phyloP scores from a whole-genome alignment of 192 early-diverging fungal genomes.

The Helicostylum pulchrum region DNA sequence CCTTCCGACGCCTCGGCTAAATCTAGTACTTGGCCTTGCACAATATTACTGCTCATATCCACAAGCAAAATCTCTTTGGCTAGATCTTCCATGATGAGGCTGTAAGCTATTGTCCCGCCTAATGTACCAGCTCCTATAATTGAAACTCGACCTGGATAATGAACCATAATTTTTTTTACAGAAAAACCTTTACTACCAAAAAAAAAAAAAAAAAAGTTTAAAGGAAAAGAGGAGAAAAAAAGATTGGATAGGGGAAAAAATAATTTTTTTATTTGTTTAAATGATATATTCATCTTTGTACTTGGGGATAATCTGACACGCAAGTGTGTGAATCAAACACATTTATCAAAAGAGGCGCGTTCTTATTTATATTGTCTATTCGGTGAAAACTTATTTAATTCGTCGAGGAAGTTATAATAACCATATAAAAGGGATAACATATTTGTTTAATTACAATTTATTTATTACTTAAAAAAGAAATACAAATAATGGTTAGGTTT shows the following conservation, averaged over 20 bases:
- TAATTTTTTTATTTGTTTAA: too few relatives aligned
- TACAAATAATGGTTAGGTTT: too few relatives aligned
- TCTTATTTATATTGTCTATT: too few relatives aligned
- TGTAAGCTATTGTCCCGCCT: slow-evolving; percentile 67
- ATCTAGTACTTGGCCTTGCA: slow-evolving; percentile 74
- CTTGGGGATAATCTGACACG: too few relatives aligned
- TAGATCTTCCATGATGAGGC: slow-evolving; percentile 61
- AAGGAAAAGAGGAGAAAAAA: background rate
- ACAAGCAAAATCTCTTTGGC: slow-evolving; percentile 64
- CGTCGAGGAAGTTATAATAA: too few relatives aligned
- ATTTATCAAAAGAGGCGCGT: too few relatives aligned
- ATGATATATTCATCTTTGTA: too few relatives aligned
- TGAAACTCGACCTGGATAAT: slow-evolving; percentile 38
- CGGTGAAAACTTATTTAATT: too few relatives aligned
- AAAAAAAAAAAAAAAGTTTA: background rate
- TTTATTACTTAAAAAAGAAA: too few relatives aligned
- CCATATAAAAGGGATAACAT: too few relatives aligned
- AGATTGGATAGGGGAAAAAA: background rate
- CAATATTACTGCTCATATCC: slow-evolving; percentile 61
- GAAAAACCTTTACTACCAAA: background rate
- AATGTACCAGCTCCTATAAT: slow-evolving; percentile 76
- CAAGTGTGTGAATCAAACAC: too few relatives aligned
- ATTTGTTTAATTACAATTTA: too few relatives aligned
- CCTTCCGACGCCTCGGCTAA: slow-evolving; percentile 74
- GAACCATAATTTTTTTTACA: background rate